Conservation (phyloP, 1,284 basidiomycete genomes). For the Leccinum fallax region DNA sequence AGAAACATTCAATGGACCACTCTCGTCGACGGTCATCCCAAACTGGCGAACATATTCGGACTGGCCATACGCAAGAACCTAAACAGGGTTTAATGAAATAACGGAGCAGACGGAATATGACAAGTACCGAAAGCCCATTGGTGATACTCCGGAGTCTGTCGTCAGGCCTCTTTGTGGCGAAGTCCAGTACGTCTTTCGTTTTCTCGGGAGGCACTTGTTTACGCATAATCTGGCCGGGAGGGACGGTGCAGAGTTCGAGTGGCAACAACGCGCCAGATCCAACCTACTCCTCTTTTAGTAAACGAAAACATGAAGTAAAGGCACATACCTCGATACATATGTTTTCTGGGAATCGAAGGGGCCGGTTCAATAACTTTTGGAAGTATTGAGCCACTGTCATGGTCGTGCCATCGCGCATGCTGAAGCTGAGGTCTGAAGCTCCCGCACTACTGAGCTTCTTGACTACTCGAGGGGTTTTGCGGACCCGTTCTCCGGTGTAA, state of each 20-base stretch:
- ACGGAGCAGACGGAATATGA: not conserved
- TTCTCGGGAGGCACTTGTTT: constrained; percentile 72
- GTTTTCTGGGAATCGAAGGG: constrained; percentile 56
- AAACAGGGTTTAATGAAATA: constrained; percentile 1
- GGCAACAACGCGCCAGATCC: constrained; percentile 68
- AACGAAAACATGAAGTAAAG: not conserved
- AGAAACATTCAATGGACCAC: constrained; percentile 51
- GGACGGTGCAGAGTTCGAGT: constrained; percentile 65
- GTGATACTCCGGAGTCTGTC: constrained; percentile 63
- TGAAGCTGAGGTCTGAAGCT: constrained; percentile 55
- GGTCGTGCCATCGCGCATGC: constrained; percentile 51
- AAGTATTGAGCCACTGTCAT: constrained; percentile 69
- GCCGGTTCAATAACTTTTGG: constrained; percentile 47
- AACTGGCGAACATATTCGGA: constrained; percentile 74
- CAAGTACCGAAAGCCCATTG: constrained; percentile 53
- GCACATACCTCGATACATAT: constrained; percentile 62
- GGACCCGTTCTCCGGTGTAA: constrained; percentile 38
- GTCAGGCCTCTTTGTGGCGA: constrained; percentile 67
- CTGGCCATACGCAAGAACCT: constrained; percentile 70
- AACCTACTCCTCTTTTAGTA: constrained; percentile 44
- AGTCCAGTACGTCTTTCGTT: constrained; percentile 65
- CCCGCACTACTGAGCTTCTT: constrained; percentile 55
- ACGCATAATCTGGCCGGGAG: constrained; percentile 71
- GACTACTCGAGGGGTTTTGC: constrained; percentile 50
- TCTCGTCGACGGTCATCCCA: constrained; percentile 57